phyloP scores from a whole-genome alignment of 2,329 filamentous ascomycete species.

The Alternaria ventricosa region DNA sequence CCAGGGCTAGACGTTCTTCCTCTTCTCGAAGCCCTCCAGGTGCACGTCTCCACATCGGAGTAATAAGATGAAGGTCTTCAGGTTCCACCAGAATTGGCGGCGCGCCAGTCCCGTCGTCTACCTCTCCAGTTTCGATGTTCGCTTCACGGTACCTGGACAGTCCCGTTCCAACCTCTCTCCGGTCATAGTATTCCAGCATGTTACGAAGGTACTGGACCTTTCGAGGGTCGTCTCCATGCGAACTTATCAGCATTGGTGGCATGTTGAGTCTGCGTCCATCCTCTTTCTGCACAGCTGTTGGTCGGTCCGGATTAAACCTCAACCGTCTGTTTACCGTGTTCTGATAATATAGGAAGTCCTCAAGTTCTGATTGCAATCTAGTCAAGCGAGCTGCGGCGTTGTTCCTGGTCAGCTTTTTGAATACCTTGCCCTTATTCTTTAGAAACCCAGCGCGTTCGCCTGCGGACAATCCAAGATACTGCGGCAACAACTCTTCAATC shows the following conservation, averaged over 20 bases:
- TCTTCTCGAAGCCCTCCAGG: neutral
- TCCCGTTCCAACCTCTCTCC: neutral
- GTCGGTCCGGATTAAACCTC: neutral
- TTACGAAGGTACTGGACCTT: neutral
- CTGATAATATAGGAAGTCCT: conserved; percentile 1
- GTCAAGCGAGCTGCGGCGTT: neutral
- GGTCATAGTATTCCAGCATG: neutral
- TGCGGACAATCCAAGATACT: neutral
- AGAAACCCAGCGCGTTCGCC: neutral
- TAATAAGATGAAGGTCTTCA: neutral
- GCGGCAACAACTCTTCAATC: neutral
- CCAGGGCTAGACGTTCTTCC: neutral
- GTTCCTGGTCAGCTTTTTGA: neutral
- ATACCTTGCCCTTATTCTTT: neutral
- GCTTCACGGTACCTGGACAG: neutral
- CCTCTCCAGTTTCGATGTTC: neutral
- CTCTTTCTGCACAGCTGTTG: neutral
- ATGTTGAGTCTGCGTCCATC: neutral
- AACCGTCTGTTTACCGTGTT: neutral
- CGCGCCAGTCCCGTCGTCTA: neutral
- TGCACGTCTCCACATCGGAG: neutral
- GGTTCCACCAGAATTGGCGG: neutral
- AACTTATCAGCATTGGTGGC: neutral
- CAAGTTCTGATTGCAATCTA: neutral
- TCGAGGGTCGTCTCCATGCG: neutral